phyloP scores from a whole-genome alignment of 768 basidiomycete species.

The Podaxis rugospora region DNA sequence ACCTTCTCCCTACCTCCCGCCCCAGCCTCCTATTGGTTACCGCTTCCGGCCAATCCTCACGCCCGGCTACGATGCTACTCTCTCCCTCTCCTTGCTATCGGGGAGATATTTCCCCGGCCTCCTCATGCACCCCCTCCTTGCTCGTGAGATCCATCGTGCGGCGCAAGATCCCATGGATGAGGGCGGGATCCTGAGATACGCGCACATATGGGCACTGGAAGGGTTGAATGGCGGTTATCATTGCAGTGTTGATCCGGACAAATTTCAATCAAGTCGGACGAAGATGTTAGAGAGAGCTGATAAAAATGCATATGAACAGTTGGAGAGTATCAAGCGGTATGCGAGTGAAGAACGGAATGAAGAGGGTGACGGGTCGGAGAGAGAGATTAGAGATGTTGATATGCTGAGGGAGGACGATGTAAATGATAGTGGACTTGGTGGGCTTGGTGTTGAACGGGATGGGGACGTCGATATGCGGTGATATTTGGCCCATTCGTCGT shows the following conservation, averaged over 20 bases:
- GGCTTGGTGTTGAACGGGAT: background rate
- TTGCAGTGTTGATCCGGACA: conserved; percentile 67
- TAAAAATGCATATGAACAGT: conserved; percentile 35
- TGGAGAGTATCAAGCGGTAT: conserved; percentile 36
- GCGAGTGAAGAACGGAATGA: conserved; percentile 24
- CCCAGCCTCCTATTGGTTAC: conserved; percentile 62
- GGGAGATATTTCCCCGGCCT: conserved; percentile 81
- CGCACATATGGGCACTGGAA: conserved; percentile 68
- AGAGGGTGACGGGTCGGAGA: conserved; percentile 7
- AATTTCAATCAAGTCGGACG: conserved; percentile 46
- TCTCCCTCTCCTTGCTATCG: conserved; percentile 67
- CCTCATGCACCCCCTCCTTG: conserved; percentile 59
- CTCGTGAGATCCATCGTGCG: conserved; percentile 33
- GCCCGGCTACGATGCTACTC: conserved; percentile 55
- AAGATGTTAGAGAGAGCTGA: conserved; percentile 65
- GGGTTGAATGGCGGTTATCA: conserved; percentile 62
- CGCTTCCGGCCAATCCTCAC: conserved; percentile 65
- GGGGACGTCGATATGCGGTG: conserved; percentile 3
- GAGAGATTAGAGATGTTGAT: conserved; percentile 15
- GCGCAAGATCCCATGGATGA: conserved; percentile 27
- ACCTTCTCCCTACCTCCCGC: conserved; percentile 37
- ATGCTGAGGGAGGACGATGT: conserved; percentile 18
- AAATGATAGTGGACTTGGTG: background rate
- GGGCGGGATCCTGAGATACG: conserved; percentile 34
- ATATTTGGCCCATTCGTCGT: background rate